These are phyloP conservation scores for Camptophora hylomeconis DNA, from an alignment of 2,329 filamentous ascomycete species.

Conservation along the genomic window DNA sequence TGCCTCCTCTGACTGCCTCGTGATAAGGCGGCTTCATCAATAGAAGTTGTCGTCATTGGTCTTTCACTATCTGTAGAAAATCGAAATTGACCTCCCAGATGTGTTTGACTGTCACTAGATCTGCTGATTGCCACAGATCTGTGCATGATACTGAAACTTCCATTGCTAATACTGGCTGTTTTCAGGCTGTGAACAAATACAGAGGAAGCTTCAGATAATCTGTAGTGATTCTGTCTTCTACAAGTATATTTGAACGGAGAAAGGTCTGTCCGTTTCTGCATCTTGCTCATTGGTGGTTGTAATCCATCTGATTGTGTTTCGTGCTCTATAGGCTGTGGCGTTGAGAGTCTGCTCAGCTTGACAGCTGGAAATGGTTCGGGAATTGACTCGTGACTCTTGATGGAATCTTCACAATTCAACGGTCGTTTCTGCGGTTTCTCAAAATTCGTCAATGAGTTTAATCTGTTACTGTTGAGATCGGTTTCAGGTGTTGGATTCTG, in stretches of 20 bases:
- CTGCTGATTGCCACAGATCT: slow-evolving; percentile 47
- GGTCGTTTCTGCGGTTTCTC: no score
- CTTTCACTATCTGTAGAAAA: slow-evolving; percentile 45
- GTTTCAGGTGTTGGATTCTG: no score
- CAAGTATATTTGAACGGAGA: slow-evolving; percentile 1
- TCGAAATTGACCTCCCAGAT: slow-evolving; percentile 47
- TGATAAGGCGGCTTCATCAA: slow-evolving; percentile 58
- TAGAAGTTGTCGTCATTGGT: slow-evolving; percentile 29
- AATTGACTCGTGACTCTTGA: no score
- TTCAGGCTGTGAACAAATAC: slow-evolving; percentile 69
- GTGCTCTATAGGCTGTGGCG: background rate
- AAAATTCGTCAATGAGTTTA: no score
- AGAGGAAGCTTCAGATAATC: slow-evolving; percentile 62
- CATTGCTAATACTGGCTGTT: slow-evolving; percentile 66
- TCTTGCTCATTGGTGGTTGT: background rate
- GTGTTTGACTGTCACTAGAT: slow-evolving; percentile 49
- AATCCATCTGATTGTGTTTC: background rate
- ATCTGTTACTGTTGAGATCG: no score
- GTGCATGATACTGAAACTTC: slow-evolving; percentile 55
- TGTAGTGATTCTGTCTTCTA: slow-evolving; percentile 26
- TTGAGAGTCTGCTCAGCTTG: background rate
- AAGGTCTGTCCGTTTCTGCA: background rate
- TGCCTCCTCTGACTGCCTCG: slow-evolving; percentile 63
- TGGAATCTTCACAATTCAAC: no score
- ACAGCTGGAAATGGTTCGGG: no score